Conservation (phyloP, 2,329 filamentous ascomycete species). For the Trichoderma lentiforme region DNA sequence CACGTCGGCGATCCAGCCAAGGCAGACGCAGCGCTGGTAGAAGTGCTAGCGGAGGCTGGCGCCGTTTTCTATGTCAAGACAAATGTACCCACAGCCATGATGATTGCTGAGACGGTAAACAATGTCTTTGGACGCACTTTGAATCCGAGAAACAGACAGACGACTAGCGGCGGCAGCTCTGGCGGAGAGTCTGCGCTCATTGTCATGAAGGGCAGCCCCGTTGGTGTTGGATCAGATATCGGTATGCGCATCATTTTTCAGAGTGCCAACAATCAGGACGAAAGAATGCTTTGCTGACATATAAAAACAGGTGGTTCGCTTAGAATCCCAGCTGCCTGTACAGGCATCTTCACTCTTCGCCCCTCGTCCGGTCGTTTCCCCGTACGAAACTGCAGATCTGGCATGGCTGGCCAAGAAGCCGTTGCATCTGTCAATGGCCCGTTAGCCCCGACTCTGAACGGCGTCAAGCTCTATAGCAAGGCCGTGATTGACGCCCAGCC, state of each 20-base stretch:
- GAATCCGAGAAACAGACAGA: slow-evolving; percentile 57
- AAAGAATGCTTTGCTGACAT: neutral
- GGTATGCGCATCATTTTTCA: slow-evolving; percentile 23
- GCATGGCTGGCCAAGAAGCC: slow-evolving; percentile 63
- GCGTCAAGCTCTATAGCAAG: slow-evolving; percentile 54
- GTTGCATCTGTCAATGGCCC: slow-evolving; percentile 63
- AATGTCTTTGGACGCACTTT: slow-evolving; percentile 61
- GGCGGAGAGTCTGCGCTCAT: slow-evolving; percentile 66
- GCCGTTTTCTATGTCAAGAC: slow-evolving; percentile 58
- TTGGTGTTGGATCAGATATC: slow-evolving; percentile 65
- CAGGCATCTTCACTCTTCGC: slow-evolving; percentile 55
- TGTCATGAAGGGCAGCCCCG: slow-evolving; percentile 52
- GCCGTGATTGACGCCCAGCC: slow-evolving; percentile 50
- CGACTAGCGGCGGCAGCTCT: slow-evolving; percentile 63
- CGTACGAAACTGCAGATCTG: slow-evolving; percentile 50
- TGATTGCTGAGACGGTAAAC: slow-evolving; percentile 66
- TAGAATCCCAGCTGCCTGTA: slow-evolving; percentile 53
- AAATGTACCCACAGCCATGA: slow-evolving; percentile 60
- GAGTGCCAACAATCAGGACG: neutral
- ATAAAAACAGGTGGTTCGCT: slow-evolving; percentile 45
- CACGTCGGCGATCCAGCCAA: slow-evolving; percentile 56
- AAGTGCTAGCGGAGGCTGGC: slow-evolving; percentile 44
- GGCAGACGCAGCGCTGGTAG: slow-evolving; percentile 39
- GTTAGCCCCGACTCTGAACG: slow-evolving; percentile 53
- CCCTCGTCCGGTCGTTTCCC: slow-evolving; percentile 60